A percentile compares a stretch with the other conserved stretches of the same genome.
phyloP scores from a whole-genome alignment of 2,329 filamentous ascomycete genomes.

The Teratosphaeriaceae sp. region DNA sequence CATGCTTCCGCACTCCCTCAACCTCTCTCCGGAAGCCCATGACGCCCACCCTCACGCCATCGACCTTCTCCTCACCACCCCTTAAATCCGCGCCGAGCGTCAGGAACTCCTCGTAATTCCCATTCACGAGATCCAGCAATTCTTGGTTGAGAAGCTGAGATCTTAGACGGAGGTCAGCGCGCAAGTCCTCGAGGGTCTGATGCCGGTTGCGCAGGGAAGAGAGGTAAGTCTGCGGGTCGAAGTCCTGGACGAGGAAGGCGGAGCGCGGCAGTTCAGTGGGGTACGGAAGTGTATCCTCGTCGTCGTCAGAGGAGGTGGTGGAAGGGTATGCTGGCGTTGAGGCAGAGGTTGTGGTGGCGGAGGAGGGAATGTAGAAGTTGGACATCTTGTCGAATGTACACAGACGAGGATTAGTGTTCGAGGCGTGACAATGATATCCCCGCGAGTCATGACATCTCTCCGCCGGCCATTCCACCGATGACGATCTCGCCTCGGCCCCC shows the following conservation, averaged over 20 bases:
- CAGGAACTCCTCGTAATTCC: constrained; percentile 89
- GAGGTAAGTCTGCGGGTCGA: constrained; percentile 77
- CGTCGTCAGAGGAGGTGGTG: constrained; percentile 30
- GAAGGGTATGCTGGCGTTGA: constrained; percentile 44
- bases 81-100: constrained; percentile 72
- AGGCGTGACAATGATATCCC: background rate
- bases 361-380: constrained; percentile 2
- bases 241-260: constrained; percentile 72
- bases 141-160: constrained; percentile 75
- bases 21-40: constrained; percentile 80
- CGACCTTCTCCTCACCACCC: constrained; percentile 85
- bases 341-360: background rate
- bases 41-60: constrained; percentile 80
- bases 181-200: constrained; percentile 91
- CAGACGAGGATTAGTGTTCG: background rate
- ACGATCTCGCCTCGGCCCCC: background rate
- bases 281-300: constrained; percentile 68
- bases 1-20: constrained; percentile 61
- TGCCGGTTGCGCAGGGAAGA: constrained; percentile 78
- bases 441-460: background rate
- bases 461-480: background rate
- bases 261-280: constrained; percentile 73
- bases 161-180: constrained; percentile 74
- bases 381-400: constrained; percentile 1
- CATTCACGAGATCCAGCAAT: constrained; percentile 88